Base-by-base conservation (phyloP, 306 rosid genomes). In the Lagenaria siceraria region DNA sequence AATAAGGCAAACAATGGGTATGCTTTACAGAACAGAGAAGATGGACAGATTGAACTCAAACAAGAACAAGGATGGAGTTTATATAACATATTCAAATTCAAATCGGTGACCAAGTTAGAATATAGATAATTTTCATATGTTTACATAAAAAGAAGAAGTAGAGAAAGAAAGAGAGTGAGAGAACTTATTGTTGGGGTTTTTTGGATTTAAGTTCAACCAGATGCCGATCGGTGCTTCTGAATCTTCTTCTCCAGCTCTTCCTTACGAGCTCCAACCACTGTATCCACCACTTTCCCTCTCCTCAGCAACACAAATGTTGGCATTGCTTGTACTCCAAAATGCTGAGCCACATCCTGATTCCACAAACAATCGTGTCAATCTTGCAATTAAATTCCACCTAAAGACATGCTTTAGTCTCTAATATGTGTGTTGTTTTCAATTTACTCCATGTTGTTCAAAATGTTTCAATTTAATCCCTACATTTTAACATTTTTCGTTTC, bases 301-400 rank as follows among this genome's bases (percentile, higher is more conserved):
- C 88, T 92, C 88, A 79, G 15, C 80, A 90, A 53, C 89, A 92
- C 86, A 64, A 95, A 92, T 5, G 97, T 92, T 31, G 99, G 97
- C 97, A 95, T 95, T 38, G 92, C 97, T 81, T 88, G 83, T 78
- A 95, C 97, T 48, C 77, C 24, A 74, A 84, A 92, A 55, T 83
- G 88, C 84, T 59, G 78, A 5, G 99, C 89, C 69, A 96, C 96
- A 22, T 89, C 93, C 99, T 93, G 38, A 29, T 72, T 12, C 5
- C 63, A 60, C 18, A 53, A 18, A 53, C 54, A 56, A 1, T 1
- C 65, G 6, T 8, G 22, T 15, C 51, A 56, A 36, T 43, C 31
- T 38, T 38, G 10, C 17, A 43, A 60, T n/a, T 38, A 40, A 36
- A 48, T 73, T 29, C 9, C 5, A 6, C 9, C 2, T 66, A 66